Conservation (phyloP, 805 yeast genomes). For the Saccharomycopsis capsularis region DNA sequence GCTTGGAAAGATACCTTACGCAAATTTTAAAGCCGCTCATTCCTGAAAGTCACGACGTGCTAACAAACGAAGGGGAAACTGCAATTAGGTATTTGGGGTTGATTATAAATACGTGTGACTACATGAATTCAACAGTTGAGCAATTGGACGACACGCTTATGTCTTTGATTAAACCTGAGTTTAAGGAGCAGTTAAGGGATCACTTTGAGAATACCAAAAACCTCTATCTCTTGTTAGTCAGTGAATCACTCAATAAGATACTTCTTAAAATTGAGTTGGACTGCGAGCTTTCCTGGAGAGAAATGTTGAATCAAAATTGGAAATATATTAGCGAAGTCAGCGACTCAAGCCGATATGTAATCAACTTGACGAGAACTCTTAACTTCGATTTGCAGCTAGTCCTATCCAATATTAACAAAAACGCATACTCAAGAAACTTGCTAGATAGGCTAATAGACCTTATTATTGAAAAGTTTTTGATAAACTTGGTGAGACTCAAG, state of each 20-base stretch:
- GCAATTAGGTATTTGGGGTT: conserved; percentile 61
- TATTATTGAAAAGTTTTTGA: conserved; percentile 47
- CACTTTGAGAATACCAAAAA: conserved; percentile 45
- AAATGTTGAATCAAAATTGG: conserved; percentile 76
- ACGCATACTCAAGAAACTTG: conserved; percentile 61
- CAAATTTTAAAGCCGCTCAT: conserved; percentile 44
- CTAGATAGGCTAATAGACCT: conserved; percentile 71
- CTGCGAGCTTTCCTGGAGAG: conserved; percentile 71
- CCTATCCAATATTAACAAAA: conserved; percentile 56
- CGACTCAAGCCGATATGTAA: conserved; percentile 65
- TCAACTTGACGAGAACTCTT: conserved; percentile 46
- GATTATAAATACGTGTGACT: conserved; percentile 83
- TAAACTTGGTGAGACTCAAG: conserved; percentile 50
- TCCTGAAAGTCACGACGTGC: conserved; percentile 30
- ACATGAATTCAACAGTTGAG: conserved; percentile 67
- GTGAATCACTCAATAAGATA: conserved; percentile 48
- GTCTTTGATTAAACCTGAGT: conserved; percentile 22
- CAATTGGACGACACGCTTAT: conserved; percentile 57
- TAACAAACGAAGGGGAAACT: conserved; percentile 40
- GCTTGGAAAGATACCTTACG: conserved; percentile 52
- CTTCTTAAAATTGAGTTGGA: conserved; percentile 54
- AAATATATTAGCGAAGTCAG: conserved; percentile 51
- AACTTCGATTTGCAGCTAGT: conserved; percentile 36
- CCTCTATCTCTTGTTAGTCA: conserved; percentile 50
- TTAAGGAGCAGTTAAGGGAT: conserved; percentile 24